A percentile compares a stretch with the other conserved stretches of the same genome.
phyloP scores from a whole-genome alignment of 176 grass and related monocot genomes.

The Elaeis guineensis region DNA sequence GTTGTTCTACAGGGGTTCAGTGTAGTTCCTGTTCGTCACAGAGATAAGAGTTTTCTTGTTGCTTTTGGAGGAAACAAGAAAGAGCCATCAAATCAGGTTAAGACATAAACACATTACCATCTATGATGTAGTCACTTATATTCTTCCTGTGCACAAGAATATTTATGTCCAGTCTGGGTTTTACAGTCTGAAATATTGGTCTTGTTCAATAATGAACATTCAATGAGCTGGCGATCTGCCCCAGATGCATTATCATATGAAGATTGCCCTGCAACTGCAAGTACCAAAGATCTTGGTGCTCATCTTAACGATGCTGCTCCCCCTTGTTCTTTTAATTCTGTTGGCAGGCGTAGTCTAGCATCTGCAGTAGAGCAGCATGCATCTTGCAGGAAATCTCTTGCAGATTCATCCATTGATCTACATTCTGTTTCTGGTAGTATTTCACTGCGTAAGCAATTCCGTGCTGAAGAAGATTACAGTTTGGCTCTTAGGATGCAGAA shows the following conservation, averaged over 20 bases:
- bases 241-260: conserved; percentile 59
- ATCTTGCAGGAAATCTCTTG: conserved; percentile 64
- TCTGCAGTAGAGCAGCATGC: conserved; percentile 44
- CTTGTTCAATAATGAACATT: conserved; percentile 65
- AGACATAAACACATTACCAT: conserved; percentile 10
- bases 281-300: conserved; percentile 42
- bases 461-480: conserved; percentile 61
- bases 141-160: background rate
- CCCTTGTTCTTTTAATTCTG: conserved; percentile 41
- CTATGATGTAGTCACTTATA: conserved; percentile 4
- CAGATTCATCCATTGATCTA: conserved; percentile 43
- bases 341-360: conserved; percentile 49
- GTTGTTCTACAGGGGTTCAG: conserved; percentile 76
- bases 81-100: conserved; percentile 93
- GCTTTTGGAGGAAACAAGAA: conserved; percentile 96
- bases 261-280: conserved; percentile 47
- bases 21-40: conserved; percentile 83
- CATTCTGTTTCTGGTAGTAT: conserved; percentile 27
- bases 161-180: background rate
- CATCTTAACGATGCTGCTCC: conserved; percentile 38
- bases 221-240: conserved; percentile 83
- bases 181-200: conserved; percentile 82
- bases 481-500: conserved; percentile 75
- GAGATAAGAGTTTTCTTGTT: conserved; percentile 78
- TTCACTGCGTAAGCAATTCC: conserved; percentile 65